phyloP scores from a whole-genome alignment of 306 rosid species.

The Glycine tomentella region DNA sequence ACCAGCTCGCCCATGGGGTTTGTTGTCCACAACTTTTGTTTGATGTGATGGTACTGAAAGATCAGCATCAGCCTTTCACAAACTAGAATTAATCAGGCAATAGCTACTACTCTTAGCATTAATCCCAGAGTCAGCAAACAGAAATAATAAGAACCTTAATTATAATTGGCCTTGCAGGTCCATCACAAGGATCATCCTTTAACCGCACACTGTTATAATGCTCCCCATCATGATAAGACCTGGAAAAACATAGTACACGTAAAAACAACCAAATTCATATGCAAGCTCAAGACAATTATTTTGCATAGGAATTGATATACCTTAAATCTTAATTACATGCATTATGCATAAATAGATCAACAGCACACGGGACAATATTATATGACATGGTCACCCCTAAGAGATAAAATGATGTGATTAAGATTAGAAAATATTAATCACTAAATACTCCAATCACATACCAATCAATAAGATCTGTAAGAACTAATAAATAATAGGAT shows the following conservation, averaged over 20 bases:
- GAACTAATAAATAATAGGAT: background rate
- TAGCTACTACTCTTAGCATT: slow-evolving; percentile 44
- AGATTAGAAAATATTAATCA: slow-evolving; percentile 20
- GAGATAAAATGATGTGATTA: slow-evolving; percentile 3
- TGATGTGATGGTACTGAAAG: slow-evolving; percentile 69
- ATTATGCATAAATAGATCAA: slow-evolving; percentile 23
- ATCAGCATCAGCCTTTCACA: slow-evolving; percentile 84
- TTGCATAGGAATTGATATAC: slow-evolving; percentile 23
- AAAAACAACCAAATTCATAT: slow-evolving; percentile 3
- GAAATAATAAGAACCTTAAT: slow-evolving; percentile 65
- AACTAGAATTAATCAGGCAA: slow-evolving; percentile 61
- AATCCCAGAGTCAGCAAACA: slow-evolving; percentile 19
- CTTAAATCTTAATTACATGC: slow-evolving; percentile 22
- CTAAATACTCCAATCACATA: slow-evolving; percentile 2
- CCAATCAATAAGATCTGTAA: background rate
- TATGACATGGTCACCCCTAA: slow-evolving; percentile 28
- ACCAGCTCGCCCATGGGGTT: slow-evolving; percentile 47
- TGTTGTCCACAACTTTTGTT: slow-evolving; percentile 49
- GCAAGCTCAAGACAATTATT: slow-evolving; percentile 26
- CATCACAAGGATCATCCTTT: slow-evolving; percentile 77
- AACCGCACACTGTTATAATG: slow-evolving; percentile 83
- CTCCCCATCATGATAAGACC: slow-evolving; percentile 86
- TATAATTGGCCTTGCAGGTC: slow-evolving; percentile 74
- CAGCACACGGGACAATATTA: slow-evolving; percentile 7
- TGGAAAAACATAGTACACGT: slow-evolving; percentile 46